Base-by-base conservation (phyloP, 495 filamentous ascomycete genomes). In the Echria macrotheca region DNA sequence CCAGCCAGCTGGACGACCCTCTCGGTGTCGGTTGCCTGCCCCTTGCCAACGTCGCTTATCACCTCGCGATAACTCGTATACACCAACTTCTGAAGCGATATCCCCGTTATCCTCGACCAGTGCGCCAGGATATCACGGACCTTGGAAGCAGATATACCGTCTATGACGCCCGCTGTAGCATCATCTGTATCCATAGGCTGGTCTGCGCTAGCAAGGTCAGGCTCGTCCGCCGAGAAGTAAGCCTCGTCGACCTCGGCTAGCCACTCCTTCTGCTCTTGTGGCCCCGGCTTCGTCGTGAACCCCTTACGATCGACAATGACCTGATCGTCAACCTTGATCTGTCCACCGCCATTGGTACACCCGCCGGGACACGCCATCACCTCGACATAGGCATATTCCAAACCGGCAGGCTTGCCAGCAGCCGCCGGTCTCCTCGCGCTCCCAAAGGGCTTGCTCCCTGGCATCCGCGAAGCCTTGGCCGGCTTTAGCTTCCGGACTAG, bases 331-430 rank as follows among this genome's bases (percentile, higher is more conserved):
- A 84, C 81, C 50, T 94, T 91, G 50, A 98, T 84, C 72, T 98
- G 93, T 0, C 93, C 93, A 18, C 93, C 93, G 0, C 93, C 93
- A 60, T 97, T 98, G 40, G 93, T 98, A 65, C 93, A 98, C 1
- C 93, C 93, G 8, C 94, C 93, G 0, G 93, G 93, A 68, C 93
- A 98, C 22, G 93, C 93, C 93, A 98, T 98, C 26, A 98, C 94
- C 61, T 98, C 93, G 9, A 98, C 87, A 67, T 95, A 97, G 18
- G 81, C 80, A 59, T 87, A 91, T 10, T 93, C 86, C 4, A 75
- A 64, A 11, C 70, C 68, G 2, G 57, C 46, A 10, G 66, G 36
- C 49, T 69, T 71, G 7, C 65, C 64, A n/a, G n/a, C n/a, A n/a
- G n/a, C n/a, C 52, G 70, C 56, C 50, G 76, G 64, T 56, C 69